Conservation (phyloP, 2,329 filamentous ascomycete species). For the Alternaria sp. region DNA sequence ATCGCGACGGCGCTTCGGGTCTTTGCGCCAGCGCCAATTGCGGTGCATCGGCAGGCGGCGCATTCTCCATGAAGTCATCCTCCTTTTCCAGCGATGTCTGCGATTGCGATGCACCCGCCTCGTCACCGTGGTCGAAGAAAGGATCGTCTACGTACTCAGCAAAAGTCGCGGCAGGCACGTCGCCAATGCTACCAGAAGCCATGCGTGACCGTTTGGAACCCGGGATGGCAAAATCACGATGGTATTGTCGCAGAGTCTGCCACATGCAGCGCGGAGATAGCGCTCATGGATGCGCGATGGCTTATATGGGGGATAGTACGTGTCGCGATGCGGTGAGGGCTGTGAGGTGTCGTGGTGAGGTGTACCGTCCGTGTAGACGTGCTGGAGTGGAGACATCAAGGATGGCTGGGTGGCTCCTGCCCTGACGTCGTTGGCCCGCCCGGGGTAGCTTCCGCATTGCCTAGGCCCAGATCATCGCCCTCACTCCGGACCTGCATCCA, state of each 20-base stretch:
- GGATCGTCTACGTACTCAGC: constrained; percentile 57
- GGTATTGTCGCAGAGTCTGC: constrained; percentile 44
- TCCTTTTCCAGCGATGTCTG: constrained; percentile 16
- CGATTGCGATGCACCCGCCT: constrained; percentile 23
- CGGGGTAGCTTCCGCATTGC: neutral
- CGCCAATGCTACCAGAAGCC: constrained; percentile 55
- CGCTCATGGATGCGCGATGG: constrained; percentile 28
- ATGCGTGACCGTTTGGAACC: constrained; percentile 51
- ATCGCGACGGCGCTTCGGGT: constrained; percentile 16
- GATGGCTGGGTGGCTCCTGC: constrained; percentile 1
- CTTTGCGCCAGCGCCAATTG: constrained; percentile 19
- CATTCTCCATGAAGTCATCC: constrained; percentile 16
- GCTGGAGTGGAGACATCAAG: neutral
- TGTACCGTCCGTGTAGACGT: neutral
- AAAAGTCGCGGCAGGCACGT: constrained; percentile 56
- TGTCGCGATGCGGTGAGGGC: neutral
- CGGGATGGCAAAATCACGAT: constrained; percentile 50
- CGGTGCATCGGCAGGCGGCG: constrained; percentile 19
- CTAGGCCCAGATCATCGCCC: neutral
- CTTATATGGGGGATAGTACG: neutral
- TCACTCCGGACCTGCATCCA: neutral
- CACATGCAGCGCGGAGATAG: constrained; percentile 43
- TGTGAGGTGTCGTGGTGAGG: constrained; percentile 1
- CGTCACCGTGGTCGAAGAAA: constrained; percentile 19
- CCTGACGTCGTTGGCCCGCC: neutral